Evolutionary conservation across 306 rosid species (phyloP).

Genomic region (Styphnolobium japonicum): DNA sequence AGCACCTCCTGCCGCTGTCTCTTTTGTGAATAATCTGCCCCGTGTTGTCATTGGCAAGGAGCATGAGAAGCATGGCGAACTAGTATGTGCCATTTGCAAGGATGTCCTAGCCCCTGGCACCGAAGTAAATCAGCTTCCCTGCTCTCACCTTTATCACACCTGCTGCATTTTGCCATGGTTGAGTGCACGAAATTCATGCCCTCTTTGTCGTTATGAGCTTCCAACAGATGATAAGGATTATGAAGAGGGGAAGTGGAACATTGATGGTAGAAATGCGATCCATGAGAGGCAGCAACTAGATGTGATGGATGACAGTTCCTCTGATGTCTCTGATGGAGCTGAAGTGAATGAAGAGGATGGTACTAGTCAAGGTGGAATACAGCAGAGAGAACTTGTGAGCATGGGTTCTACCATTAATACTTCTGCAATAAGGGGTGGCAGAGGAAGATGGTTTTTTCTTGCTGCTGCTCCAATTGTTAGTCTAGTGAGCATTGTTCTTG

Average conservation of each 20-base stretch:
- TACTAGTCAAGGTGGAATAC: constrained; percentile 29
- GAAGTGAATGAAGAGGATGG: constrained; percentile 43
- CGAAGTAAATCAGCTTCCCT: constrained; percentile 78
- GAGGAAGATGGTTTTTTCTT: constrained; percentile 78
- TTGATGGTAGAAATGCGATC: constrained; percentile 34
- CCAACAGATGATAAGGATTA: constrained; percentile 93
- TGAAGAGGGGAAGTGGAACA: constrained; percentile 66
- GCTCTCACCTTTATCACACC: constrained; percentile 83
- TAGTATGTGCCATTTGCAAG: constrained; percentile 89
- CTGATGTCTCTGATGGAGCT: constrained; percentile 41
- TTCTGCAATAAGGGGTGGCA: constrained; percentile 41
- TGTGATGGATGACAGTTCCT: constrained; percentile 43
- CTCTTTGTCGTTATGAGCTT: constrained; percentile 89
- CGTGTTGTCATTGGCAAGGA: constrained; percentile 52
- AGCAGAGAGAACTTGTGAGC: constrained; percentile 19
- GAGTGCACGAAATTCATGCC: constrained; percentile 84
- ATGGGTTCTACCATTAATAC: constrained; percentile 27
- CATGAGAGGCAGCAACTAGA: constrained; percentile 38
- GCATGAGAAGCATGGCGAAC: constrained; percentile 60
- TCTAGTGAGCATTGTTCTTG: constrained; percentile 77
- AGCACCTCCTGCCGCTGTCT: constrained; percentile 80
- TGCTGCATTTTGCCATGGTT: constrained; percentile 91
- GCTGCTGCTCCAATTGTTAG: constrained; percentile 94
- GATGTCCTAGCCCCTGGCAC: constrained; percentile 60
- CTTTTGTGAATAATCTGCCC: constrained; percentile 63